Evolutionary conservation across 257 asterid species (phyloP).

Genomic region (Lavandula angustifolia): DNA sequence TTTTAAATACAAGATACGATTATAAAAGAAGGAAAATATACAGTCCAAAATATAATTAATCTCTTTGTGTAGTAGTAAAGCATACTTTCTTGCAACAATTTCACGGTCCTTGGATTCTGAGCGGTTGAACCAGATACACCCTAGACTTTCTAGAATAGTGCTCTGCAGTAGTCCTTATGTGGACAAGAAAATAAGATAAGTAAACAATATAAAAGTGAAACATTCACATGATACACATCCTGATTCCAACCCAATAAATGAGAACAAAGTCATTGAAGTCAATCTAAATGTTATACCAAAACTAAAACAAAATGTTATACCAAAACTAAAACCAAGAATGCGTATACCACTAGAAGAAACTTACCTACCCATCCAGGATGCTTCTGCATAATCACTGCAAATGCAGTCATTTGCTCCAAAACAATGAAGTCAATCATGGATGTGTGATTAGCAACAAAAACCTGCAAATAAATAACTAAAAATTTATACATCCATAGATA

Average conservation of each 20-base stretch:
- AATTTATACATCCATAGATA: background rate
- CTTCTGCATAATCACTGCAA: constrained; percentile 99
- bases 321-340: constrained; percentile 17
- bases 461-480: constrained; percentile 48
- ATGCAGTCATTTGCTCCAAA: constrained; percentile 99
- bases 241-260: constrained; percentile 24
- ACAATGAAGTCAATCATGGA: constrained; percentile 98
- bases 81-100: constrained; percentile 88
- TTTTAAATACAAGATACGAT: constrained; percentile 1
- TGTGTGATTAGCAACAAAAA: constrained; percentile 97
- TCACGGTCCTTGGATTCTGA: constrained; percentile 96
- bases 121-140: constrained; percentile 99
- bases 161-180: constrained; percentile 80
- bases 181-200: constrained; percentile 29
- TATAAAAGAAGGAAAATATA: constrained; percentile 22
- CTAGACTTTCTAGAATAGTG: constrained; percentile 94
- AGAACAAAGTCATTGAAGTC: constrained; percentile 11
- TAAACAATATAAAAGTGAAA: constrained; percentile 17
- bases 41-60: constrained; percentile 21
- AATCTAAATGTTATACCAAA: constrained; percentile 16
- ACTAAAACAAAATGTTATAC: background rate
- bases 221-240: constrained; percentile 13
- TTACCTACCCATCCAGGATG: constrained; percentile 99
- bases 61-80: constrained; percentile 16
- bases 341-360: constrained; percentile 34